Conservation (phyloP, 2,329 filamentous ascomycete genomes). For the Hymenoscyphus repandus region DNA sequence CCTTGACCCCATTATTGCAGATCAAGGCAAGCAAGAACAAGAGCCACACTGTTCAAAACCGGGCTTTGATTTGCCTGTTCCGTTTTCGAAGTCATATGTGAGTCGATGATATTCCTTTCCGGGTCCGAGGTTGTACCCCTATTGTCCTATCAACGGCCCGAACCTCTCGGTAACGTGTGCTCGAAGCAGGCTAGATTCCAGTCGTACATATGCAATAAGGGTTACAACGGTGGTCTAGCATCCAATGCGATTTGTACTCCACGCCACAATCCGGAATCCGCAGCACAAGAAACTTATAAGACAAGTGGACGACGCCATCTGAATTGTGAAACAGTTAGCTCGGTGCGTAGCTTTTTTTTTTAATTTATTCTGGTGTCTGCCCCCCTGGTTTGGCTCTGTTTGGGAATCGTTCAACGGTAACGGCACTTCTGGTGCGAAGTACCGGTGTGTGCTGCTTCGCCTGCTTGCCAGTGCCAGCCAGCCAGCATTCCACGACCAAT, state of each 20-base stretch:
- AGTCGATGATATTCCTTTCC: slow-evolving; percentile 9
- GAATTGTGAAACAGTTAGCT: too few relatives aligned
- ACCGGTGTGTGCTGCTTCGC: too few relatives aligned
- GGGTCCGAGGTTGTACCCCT: slow-evolving; percentile 8
- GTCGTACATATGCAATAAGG: slow-evolving; percentile 26
- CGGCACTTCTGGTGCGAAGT: too few relatives aligned
- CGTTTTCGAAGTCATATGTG: slow-evolving; percentile 4
- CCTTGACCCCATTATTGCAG: too few relatives aligned
- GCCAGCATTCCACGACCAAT: slow-evolving; percentile 15
- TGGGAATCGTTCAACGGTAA: too few relatives aligned
- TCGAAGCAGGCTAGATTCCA: slow-evolving; percentile 19
- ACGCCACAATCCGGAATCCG: slow-evolving; percentile 23
- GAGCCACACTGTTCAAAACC: background rate
- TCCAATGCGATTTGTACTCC: slow-evolving; percentile 5
- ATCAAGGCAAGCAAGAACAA: background rate
- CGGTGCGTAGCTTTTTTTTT: too few relatives aligned
- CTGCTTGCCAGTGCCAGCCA: too few relatives aligned
- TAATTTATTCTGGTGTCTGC: too few relatives aligned
- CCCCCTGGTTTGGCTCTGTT: too few relatives aligned
- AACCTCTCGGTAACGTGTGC: slow-evolving; percentile 24
- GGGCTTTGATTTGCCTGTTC: background rate
- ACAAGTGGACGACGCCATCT: too few relatives aligned
- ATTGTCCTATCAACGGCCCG: slow-evolving; percentile 26
- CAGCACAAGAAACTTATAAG: slow-evolving; percentile 1
- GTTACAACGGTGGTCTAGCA: slow-evolving; percentile 16